Conservation (phyloP, 495 filamentous ascomycete genomes). For the Friedmanniomyces simplex region DNA sequence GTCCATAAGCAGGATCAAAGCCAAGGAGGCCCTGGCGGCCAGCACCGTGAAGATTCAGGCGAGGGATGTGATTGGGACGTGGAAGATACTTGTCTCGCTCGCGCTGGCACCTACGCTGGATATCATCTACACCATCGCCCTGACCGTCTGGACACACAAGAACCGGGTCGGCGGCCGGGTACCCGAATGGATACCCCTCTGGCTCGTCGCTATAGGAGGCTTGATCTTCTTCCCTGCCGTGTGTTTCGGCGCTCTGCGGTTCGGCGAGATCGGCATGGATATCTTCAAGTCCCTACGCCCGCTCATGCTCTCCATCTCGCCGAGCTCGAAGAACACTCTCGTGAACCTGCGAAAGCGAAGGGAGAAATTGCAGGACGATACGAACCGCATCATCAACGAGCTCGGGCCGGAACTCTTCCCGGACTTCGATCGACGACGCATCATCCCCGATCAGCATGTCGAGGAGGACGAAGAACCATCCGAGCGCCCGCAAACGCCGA, state of each 20-base stretch:
- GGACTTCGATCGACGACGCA: slow-evolving; percentile 78
- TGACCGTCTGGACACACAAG: slow-evolving; percentile 67
- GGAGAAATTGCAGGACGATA: slow-evolving; percentile 62
- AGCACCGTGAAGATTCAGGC: slow-evolving; percentile 92
- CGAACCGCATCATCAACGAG: slow-evolving; percentile 86
- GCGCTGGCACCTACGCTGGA: slow-evolving; percentile 82
- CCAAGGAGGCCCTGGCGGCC: slow-evolving; percentile 77
- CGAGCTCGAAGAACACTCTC: slow-evolving; percentile 72
- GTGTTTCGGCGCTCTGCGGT: slow-evolving; percentile 87
- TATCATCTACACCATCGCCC: slow-evolving; percentile 59
- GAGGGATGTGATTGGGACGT: slow-evolving; percentile 92
- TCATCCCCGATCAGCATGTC: slow-evolving; percentile 48
- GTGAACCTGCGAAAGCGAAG: slow-evolving; percentile 66
- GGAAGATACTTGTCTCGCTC: slow-evolving; percentile 91
- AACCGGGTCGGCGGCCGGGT: slow-evolving; percentile 72
- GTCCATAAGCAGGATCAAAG: slow-evolving; percentile 81
- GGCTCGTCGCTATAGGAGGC: slow-evolving; percentile 58
- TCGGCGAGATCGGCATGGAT: slow-evolving; percentile 96
- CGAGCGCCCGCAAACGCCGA: slow-evolving; percentile 16
- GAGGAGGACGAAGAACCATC: slow-evolving; percentile 32
- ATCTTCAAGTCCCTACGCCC: slow-evolving; percentile 90
- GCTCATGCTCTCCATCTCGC: slow-evolving; percentile 77
- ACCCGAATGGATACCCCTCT: slow-evolving; percentile 70
- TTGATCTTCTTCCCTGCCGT: slow-evolving; percentile 77
- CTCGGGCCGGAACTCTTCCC: slow-evolving; percentile 94